phyloP scores from a whole-genome alignment of 1,139 yeast genomes.

The Pichia sp. region DNA sequence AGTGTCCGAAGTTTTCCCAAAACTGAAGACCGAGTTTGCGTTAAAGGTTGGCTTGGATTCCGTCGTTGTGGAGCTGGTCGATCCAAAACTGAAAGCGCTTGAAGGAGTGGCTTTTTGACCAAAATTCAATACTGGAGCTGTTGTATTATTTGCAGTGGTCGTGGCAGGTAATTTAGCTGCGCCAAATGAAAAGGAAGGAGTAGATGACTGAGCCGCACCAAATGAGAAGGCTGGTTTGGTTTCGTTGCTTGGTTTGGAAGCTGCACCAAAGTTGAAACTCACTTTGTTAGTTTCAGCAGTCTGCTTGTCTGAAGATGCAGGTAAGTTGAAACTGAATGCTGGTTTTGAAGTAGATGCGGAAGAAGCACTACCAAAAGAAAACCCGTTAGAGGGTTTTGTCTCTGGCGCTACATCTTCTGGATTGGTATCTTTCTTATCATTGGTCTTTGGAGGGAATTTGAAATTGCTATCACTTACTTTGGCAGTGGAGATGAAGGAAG shows the following conservation, averaged over 20 bases:
- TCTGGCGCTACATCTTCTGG: not conserved
- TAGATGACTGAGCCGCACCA: not conserved
- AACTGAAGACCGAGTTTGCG: conserved; percentile 25
- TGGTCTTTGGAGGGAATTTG: conserved; percentile 20
- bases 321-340: conserved; percentile 17
- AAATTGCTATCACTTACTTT: conserved; percentile 28
- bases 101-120: conserved; percentile 6
- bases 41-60: conserved; percentile 26
- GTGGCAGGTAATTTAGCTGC: not conserved
- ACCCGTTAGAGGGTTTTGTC: conserved; percentile 2
- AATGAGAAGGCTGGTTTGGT: conserved; percentile 5
- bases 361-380: conserved; percentile 8
- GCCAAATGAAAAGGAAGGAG: conserved; percentile 18
- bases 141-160: conserved; percentile 13
- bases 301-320: not conserved
- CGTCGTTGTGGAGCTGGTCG: not conserved
- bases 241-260: not conserved
- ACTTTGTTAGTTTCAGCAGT: not conserved
- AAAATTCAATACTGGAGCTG: not conserved
- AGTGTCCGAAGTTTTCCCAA: conserved; percentile 24
- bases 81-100: conserved; percentile 18
- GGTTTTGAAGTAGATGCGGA: conserved; percentile 14
- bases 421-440: conserved; percentile 1
- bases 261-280: conserved; percentile 4
- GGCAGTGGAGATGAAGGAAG: conserved; percentile 52